Conservation (phyloP, 257 asterid genomes). For the Solanum pennellii region DNA sequence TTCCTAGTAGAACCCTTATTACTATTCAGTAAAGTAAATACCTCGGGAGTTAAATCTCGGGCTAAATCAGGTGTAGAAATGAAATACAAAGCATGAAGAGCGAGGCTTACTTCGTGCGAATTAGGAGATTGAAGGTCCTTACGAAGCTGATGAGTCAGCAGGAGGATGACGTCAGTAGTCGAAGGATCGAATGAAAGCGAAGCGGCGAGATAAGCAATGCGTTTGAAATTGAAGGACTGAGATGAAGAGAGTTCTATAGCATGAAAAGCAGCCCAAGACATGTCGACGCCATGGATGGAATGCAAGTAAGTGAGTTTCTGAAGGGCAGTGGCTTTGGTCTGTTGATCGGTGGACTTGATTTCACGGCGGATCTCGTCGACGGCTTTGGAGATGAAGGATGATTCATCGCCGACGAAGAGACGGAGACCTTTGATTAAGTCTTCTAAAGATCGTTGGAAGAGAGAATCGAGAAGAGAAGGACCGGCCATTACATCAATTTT, state of each 20-base stretch:
- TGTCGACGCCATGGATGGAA: slow-evolving; percentile 63
- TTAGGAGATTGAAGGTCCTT: slow-evolving; percentile 69
- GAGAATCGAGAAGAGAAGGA: slow-evolving; percentile 73
- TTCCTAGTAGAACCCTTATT: slow-evolving; percentile 39
- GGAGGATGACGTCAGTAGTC: slow-evolving; percentile 78
- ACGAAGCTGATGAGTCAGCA: slow-evolving; percentile 86
- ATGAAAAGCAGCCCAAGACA: slow-evolving; percentile 84
- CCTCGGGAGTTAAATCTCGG: slow-evolving; percentile 73
- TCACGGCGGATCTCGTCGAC: slow-evolving; percentile 88
- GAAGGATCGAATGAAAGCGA: slow-evolving; percentile 62
- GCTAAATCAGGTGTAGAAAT: slow-evolving; percentile 72
- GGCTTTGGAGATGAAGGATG: slow-evolving; percentile 48
- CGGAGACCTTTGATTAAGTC: slow-evolving; percentile 77
- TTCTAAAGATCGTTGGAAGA: slow-evolving; percentile 74
- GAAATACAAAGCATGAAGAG: slow-evolving; percentile 51
- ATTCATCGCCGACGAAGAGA: slow-evolving; percentile 26
- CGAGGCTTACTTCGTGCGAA: slow-evolving; percentile 66
- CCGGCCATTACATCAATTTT: slow-evolving; percentile 27
- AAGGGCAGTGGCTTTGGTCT: slow-evolving; percentile 63
- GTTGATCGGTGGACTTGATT: slow-evolving; percentile 69
- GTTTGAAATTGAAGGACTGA: slow-evolving; percentile 44
- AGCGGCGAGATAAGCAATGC: slow-evolving; percentile 68
- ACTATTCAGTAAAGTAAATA: slow-evolving; percentile 54
- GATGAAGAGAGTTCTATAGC: slow-evolving; percentile 81
- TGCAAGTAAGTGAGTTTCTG: slow-evolving; percentile 75